Conservation (phyloP, 805 yeast species). For the Ogataea polymorpha region DNA sequence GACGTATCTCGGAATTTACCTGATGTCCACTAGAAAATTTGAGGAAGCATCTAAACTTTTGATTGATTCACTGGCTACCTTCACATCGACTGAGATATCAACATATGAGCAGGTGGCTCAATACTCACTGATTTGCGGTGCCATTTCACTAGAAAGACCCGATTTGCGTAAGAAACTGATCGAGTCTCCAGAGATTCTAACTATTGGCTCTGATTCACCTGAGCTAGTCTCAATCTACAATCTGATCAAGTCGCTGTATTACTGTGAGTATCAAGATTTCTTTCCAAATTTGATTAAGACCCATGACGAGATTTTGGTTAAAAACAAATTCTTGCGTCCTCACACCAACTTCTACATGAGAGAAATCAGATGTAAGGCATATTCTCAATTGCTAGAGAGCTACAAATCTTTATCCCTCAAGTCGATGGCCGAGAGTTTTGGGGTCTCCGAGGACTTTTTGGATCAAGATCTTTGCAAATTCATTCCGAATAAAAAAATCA, state of each 20-base stretch:
- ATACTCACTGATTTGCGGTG: conserved; percentile 86
- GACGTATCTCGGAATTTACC: conserved; percentile 83
- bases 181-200: conserved; percentile 90
- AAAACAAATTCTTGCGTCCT: conserved; percentile 60
- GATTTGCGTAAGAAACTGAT: conserved; percentile 80
- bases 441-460: conserved; percentile 81
- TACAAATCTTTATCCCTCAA: conserved; percentile 85
- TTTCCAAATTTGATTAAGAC: conserved; percentile 76
- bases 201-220: conserved; percentile 69
- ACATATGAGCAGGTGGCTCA: conserved; percentile 87
- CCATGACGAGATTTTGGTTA: conserved; percentile 66
- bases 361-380: conserved; percentile 93
- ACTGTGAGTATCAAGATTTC: conserved; percentile 79
- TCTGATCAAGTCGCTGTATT: conserved; percentile 81
- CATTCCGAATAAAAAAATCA: conserved; percentile 88
- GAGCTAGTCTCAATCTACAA: conserved; percentile 77
- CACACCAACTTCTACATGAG: conserved; percentile 85
- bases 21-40: conserved; percentile 82
- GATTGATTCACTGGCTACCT: conserved; percentile 90
- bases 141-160: conserved; percentile 74
- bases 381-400: conserved; percentile 89
- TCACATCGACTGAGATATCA: conserved; percentile 87
- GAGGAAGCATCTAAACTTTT: conserved; percentile 79
- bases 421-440: conserved; percentile 93
- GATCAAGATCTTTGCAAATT: conserved; percentile 86